Conservation (phyloP, 306 rosid species). For the Senna siamea region DNA sequence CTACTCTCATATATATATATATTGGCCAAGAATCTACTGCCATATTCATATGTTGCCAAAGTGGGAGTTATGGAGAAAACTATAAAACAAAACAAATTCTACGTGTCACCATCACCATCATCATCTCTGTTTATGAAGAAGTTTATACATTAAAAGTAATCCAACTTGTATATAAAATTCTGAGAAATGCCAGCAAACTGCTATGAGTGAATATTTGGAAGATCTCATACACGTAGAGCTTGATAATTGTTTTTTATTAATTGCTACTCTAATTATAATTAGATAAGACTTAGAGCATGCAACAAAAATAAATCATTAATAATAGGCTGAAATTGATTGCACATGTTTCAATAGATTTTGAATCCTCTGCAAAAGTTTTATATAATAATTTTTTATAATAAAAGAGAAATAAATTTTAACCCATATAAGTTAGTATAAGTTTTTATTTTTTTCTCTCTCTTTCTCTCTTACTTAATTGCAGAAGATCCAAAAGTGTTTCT, state of each 20-base stretch:
- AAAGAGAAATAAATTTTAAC: too few relatives aligned
- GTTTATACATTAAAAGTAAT: background rate
- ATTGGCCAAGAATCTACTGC: background rate
- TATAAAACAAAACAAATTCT: background rate
- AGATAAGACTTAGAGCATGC: too few relatives aligned
- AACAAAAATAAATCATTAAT: background rate
- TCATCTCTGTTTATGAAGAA: background rate
- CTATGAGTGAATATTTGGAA: conserved; percentile 11
- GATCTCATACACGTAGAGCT: conserved; percentile 11
- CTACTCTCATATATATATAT: background rate
- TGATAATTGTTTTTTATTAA: background rate
- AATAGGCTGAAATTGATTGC: background rate
- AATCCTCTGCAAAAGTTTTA: too few relatives aligned
- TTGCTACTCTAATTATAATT: too few relatives aligned
- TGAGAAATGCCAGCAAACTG: background rate
- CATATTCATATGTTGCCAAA: background rate
- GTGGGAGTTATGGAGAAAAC: background rate
- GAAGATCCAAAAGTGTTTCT: too few relatives aligned
- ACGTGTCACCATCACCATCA: background rate
- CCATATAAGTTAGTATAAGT: too few relatives aligned
- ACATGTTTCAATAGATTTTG: too few relatives aligned
- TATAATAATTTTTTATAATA: too few relatives aligned
- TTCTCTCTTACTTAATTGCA: too few relatives aligned
- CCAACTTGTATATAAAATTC: background rate
- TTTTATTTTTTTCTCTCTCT: too few relatives aligned